phyloP scores from a whole-genome alignment of 371 early-diverging fungal species.

The Zychaea mexicana region DNA sequence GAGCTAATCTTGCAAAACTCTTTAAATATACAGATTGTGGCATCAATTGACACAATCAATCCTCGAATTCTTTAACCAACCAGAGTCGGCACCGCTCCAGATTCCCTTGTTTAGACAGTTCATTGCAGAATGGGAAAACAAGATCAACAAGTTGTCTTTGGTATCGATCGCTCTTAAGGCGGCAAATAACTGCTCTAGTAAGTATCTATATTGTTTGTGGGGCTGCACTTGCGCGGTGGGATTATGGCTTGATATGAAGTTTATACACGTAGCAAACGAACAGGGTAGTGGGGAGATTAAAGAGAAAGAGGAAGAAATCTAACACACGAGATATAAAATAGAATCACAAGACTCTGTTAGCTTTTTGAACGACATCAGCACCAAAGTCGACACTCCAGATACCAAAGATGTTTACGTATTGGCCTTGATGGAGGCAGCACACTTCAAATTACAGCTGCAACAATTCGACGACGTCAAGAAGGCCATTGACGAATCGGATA shows the following conservation, averaged over 20 bases:
- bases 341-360: slow-evolving; percentile 64
- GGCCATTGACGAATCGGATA: slow-evolving; percentile 85
- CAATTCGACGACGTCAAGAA: slow-evolving; percentile 82
- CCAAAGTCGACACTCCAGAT: slow-evolving; percentile 69
- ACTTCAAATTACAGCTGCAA: slow-evolving; percentile 73
- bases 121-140: slow-evolving; percentile 88
- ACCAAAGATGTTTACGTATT: slow-evolving; percentile 85
- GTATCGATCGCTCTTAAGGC: slow-evolving; percentile 82
- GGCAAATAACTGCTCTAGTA: slow-evolving; percentile 76
- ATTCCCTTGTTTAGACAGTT: slow-evolving; percentile 87
- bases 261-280: too few species aligned
- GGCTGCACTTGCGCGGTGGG: too few species aligned
- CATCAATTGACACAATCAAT: slow-evolving; percentile 91
- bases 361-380: slow-evolving; percentile 67
- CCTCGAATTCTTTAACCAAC: slow-evolving; percentile 75
- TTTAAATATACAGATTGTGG: slow-evolving; percentile 82
- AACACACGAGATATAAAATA: too few species aligned
- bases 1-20: not conserved
- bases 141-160: slow-evolving; percentile 91
- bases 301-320: too few species aligned
- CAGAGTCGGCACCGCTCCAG: slow-evolving; percentile 78
- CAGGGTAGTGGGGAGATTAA: too few species aligned
- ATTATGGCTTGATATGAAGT: too few species aligned
- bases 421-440: slow-evolving; percentile 86
- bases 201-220: not conserved